phyloP scores from a whole-genome alignment of 2,329 filamentous ascomycete genomes.

The Verruconis gallopava region DNA sequence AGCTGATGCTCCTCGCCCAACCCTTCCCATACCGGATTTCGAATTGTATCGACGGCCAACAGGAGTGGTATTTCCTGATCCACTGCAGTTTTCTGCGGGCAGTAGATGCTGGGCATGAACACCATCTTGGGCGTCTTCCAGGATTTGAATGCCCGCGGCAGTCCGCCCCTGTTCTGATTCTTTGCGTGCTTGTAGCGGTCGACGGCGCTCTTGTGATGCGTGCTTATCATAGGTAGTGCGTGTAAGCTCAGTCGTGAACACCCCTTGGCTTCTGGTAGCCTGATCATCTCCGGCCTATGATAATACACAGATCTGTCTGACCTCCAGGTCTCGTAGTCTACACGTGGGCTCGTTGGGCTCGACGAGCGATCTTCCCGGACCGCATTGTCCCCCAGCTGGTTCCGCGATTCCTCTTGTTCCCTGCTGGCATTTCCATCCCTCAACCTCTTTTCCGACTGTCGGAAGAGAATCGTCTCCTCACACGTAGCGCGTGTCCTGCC shows the following conservation, averaged over 20 bases:
- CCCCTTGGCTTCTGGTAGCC: not conserved
- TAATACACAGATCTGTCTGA: not conserved
- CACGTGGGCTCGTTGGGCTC: not conserved
- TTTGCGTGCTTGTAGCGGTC: constrained; percentile 3
- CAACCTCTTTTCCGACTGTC: not conserved
- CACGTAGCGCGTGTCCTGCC: constrained; percentile 1
- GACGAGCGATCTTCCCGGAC: not conserved
- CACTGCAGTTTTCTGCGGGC: constrained; percentile 1
- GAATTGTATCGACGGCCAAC: constrained; percentile 3
- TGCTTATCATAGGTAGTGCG: constrained; percentile 4
- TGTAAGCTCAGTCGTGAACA: constrained; percentile 1
- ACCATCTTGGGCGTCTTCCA: constrained; percentile 5
- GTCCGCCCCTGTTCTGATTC: not conserved
- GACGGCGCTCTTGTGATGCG: not conserved
- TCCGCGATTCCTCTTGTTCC: not conserved
- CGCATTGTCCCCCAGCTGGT: not conserved
- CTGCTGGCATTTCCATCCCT: not conserved
- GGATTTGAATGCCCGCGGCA: constrained; percentile 4
- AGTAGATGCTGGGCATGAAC: constrained; percentile 7
- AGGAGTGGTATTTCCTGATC: constrained; percentile 2
- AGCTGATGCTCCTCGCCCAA: not conserved
- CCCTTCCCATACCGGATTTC: constrained; percentile 1
- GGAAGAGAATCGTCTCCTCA: constrained; percentile 4
- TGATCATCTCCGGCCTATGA: not conserved
- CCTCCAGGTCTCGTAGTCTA: not conserved